phyloP scores from a whole-genome alignment of 1,139 yeast genomes.

The Pichia sp. region DNA sequence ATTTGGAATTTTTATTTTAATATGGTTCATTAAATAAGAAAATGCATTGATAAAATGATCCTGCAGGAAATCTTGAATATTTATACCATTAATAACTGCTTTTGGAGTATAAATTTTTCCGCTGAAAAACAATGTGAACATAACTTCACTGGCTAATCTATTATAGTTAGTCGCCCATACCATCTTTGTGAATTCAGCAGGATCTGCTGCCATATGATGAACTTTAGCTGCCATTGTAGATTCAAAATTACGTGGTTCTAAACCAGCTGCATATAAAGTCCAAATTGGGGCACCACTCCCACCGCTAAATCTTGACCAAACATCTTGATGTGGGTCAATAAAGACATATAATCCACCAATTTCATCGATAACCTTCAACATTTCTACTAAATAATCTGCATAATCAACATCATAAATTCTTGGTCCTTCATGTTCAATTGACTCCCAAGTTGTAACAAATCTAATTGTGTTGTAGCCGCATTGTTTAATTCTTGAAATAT shows the following conservation, averaged over 20 bases:
- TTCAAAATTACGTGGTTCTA: constrained; percentile 65
- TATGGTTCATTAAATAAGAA: constrained; percentile 44
- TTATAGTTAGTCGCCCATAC: constrained; percentile 88
- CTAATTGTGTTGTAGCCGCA: constrained; percentile 81
- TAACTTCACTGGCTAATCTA: constrained; percentile 67
- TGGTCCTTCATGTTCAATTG: constrained; percentile 85
- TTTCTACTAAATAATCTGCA: constrained; percentile 59
- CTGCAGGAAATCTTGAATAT: constrained; percentile 76
- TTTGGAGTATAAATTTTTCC: constrained; percentile 70
- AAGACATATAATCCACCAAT: constrained; percentile 76
- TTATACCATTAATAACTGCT: constrained; percentile 59
- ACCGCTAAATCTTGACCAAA: constrained; percentile 87
- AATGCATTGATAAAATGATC: constrained; percentile 54
- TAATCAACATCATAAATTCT: constrained; percentile 75
- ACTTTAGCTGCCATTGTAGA: constrained; percentile 67
- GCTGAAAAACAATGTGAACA: constrained; percentile 82
- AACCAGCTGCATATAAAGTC: constrained; percentile 93
- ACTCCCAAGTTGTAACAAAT: constrained; percentile 85
- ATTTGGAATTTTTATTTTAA: constrained; percentile 44
- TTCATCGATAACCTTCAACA: constrained; percentile 50
- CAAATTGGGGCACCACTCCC: constrained; percentile 96
- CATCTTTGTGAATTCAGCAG: constrained; percentile 67
- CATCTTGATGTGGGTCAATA: constrained; percentile 90
- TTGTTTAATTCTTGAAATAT: constrained; percentile 61
- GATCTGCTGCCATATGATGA: constrained; percentile 48